Percentiles rank a stretch among this genome's conserved stretches.
These are phyloP conservation scores for Fragosphaeria purpurea DNA, from an alignment of 2,329 filamentous ascomycete genomes.

Conservation along the genomic window DNA sequence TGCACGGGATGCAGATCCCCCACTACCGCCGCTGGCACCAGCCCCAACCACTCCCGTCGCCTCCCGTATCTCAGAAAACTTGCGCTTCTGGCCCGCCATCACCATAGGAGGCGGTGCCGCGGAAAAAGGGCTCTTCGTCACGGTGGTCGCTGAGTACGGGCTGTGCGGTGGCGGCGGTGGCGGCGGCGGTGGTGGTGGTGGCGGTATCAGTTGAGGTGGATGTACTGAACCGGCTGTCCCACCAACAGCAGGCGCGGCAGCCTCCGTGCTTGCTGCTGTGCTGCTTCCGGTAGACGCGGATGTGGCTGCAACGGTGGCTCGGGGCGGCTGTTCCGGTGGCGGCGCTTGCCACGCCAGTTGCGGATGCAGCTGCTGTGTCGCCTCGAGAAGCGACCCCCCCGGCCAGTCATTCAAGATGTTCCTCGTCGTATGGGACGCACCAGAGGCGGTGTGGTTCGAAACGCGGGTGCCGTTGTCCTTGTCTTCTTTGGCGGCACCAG, in stretches of 20 bases:
- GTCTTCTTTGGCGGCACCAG: background rate
- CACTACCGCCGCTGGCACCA: background rate
- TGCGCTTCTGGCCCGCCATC: conserved; percentile 31
- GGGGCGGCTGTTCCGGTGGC: background rate
- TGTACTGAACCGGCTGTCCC: too few species aligned
- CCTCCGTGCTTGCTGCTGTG: background rate
- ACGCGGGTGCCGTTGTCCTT: background rate
- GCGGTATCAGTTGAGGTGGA: too few species aligned
- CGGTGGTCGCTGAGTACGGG: conserved; percentile 3
- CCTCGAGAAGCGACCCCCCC: background rate
- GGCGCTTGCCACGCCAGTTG: too few species aligned
- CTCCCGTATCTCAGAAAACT: conserved; percentile 22
- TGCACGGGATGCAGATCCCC: background rate
- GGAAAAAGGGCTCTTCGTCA: conserved; percentile 8
- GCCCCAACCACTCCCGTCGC: conserved; percentile 4
- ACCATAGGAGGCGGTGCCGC: conserved; percentile 14
- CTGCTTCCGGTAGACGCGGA: too few species aligned
- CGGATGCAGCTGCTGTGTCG: background rate
- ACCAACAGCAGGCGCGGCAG: too few species aligned
- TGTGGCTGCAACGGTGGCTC: too few species aligned
- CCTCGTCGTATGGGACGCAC: background rate
- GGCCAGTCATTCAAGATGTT: conserved; percentile 2
- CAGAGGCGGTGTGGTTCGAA: background rate
- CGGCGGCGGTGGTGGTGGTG: background rate
- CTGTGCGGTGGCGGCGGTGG: conserved; percentile 1